A percentile compares a stretch with the other conserved stretches of the same genome.
Conservation (phyloP, 768 basidiomycete species). For the Pisolithus orientalis region DNA sequence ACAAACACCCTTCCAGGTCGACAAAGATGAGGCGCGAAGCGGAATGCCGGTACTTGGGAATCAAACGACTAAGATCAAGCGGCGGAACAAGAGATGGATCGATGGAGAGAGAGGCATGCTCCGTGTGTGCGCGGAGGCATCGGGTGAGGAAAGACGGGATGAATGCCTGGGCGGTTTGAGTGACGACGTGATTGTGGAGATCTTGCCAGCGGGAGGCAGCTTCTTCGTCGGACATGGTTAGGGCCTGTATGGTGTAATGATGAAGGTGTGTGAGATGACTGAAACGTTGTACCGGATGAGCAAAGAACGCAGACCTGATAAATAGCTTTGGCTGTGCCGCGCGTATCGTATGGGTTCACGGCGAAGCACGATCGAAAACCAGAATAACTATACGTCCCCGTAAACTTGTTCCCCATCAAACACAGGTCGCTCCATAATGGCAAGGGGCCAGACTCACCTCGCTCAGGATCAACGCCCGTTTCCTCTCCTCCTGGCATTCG, state of each 20-base stretch:
- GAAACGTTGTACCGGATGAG: background rate
- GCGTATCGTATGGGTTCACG: slow-evolving; percentile 80
- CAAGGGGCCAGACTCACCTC: slow-evolving; percentile 42
- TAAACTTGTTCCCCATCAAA: slow-evolving; percentile 52
- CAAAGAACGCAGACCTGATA: slow-evolving; percentile 30
- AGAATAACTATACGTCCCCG: slow-evolving; percentile 79
- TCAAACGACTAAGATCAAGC: slow-evolving; percentile 43
- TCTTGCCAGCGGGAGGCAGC: slow-evolving; percentile 77
- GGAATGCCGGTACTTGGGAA: slow-evolving; percentile 64
- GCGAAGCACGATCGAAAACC: slow-evolving; percentile 85
- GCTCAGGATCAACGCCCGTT: slow-evolving; percentile 70
- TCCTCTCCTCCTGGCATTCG: slow-evolving; percentile 69
- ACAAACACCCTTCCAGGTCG: slow-evolving; percentile 79
- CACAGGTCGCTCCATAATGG: background rate
- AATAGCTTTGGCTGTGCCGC: slow-evolving; percentile 81
- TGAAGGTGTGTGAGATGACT: too few species aligned
- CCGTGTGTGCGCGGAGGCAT: slow-evolving; percentile 64
- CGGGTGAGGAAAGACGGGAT: slow-evolving; percentile 74
- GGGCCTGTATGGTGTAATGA: slow-evolving; percentile 36
- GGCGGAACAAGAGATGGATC: slow-evolving; percentile 30
- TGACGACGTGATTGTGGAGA: slow-evolving; percentile 77
- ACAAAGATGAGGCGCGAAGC: slow-evolving; percentile 59
- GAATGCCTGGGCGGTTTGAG: slow-evolving; percentile 83
- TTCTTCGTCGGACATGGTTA: slow-evolving; percentile 75
- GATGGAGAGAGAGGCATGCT: slow-evolving; percentile 39